phyloP scores from a whole-genome alignment of 2,329 filamentous ascomycete genomes.

The Pseudogymnoascus sp. region DNA sequence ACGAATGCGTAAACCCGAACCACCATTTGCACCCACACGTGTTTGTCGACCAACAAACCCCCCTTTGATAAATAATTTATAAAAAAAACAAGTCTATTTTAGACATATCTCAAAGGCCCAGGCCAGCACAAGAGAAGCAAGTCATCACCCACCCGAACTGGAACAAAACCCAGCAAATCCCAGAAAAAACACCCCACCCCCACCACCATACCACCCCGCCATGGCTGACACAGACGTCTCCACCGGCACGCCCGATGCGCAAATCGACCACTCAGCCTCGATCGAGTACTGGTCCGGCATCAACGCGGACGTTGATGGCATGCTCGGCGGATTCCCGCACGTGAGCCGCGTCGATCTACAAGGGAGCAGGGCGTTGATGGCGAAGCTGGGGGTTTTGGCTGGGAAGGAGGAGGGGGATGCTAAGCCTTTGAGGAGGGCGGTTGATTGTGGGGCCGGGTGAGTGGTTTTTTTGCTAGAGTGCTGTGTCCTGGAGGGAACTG shows the following conservation, averaged over 20 bases:
- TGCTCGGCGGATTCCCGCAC: slow-evolving; percentile 68
- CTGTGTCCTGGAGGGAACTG: background rate
- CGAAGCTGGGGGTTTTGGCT: slow-evolving; percentile 48
- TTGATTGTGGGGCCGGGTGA: slow-evolving; percentile 35
- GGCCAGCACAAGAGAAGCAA: background rate
- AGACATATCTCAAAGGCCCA: background rate
- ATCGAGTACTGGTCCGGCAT: slow-evolving; percentile 43
- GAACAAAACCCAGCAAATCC: background rate
- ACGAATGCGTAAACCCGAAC: background rate
- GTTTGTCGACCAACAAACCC: background rate
- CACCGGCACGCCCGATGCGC: slow-evolving; percentile 21
- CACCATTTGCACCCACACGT: background rate
- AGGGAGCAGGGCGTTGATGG: slow-evolving; percentile 60
- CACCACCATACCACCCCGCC: background rate
- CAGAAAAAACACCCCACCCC: background rate
- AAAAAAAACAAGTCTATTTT: background rate
- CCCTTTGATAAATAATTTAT: background rate
- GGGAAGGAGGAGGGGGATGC: slow-evolving; percentile 26
- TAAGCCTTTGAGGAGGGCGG: slow-evolving; percentile 19
- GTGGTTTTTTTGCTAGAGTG: slow-evolving; percentile 10
- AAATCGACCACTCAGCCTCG: slow-evolving; percentile 26
- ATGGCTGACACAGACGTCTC: background rate
- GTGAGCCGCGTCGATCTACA: slow-evolving; percentile 64
- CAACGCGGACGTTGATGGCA: slow-evolving; percentile 55
- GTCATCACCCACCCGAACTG: background rate